Conservation (phyloP, 257 asterid species). For the Lycium barbarum region DNA sequence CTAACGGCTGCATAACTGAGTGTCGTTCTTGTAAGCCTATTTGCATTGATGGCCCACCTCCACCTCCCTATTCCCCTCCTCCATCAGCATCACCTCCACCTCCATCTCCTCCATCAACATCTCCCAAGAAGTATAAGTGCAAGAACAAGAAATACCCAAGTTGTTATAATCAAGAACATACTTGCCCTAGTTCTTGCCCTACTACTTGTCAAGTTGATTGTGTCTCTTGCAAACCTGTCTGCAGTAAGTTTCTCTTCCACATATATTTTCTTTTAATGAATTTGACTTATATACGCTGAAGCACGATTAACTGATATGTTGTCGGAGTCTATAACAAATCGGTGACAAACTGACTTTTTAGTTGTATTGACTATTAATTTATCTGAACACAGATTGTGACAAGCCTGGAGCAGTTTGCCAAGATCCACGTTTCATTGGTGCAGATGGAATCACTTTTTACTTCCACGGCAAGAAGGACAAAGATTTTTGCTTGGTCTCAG, state of each 20-base stretch:
- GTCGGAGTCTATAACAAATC: not conserved
- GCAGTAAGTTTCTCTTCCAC: slow-evolving; percentile 48
- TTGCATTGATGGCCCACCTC: slow-evolving; percentile 34
- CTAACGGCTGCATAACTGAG: slow-evolving; percentile 50
- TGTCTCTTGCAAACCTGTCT: slow-evolving; percentile 62
- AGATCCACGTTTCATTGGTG: slow-evolving; percentile 81
- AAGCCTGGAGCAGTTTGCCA: slow-evolving; percentile 79
- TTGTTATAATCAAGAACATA: slow-evolving; percentile 47
- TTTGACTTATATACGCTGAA: not conserved
- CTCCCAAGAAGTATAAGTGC: slow-evolving; percentile 48
- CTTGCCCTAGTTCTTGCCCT: slow-evolving; percentile 55
- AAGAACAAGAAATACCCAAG: slow-evolving; percentile 43
- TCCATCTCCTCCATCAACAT: not conserved
- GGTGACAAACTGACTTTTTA: too few relatives aligned
- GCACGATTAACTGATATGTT: not conserved
- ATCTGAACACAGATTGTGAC: slow-evolving; percentile 49
- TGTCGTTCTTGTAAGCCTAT: slow-evolving; percentile 59
- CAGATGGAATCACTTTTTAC: slow-evolving; percentile 73
- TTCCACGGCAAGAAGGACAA: too few relatives aligned
- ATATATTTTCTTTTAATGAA: not conserved
- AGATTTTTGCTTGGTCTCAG: too few relatives aligned
- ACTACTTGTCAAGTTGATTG: slow-evolving; percentile 55
- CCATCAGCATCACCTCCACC: slow-evolving; percentile 16
- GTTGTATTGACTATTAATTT: not conserved
- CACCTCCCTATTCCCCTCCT: slow-evolving; percentile 26